Base-by-base conservation (phyloP, 352 stramenopile species). In the Phytophthora pluvialis region DNA sequence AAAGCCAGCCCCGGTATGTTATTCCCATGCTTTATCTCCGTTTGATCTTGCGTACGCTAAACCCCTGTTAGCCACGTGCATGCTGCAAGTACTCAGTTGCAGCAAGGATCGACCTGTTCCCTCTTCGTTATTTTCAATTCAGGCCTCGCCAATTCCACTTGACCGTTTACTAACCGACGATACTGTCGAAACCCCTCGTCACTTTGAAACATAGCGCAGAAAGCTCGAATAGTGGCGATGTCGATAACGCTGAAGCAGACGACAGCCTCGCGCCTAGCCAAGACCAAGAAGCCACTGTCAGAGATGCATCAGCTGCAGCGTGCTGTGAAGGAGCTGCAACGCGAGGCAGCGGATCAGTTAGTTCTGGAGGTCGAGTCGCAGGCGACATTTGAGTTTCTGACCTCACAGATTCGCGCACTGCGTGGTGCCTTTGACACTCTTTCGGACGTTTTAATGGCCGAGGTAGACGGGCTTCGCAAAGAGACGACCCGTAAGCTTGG, bases 261-360 rank as follows among this genome's bases (percentile, higher is more conserved):
- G 31, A 94, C 83, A 10, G 73, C 69, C n/a, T 78, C 83, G 26
- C 76, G 77, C 26, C 48, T 86, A n/a, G 85, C 81, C 10, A 94
- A 94, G 71, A 80, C 71, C 0, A 93, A 93, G 65, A 93, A 93
- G 64, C 86, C 83, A 3, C 62, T 94, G 8, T 91, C 81, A 3
- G 86, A 93, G 26, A 86, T 93, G 80, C 84, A 94, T 55, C 86
- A 94, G 53, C 65, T 94, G 5, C 86, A 91, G 51, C 80, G 82
- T 16, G 84, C 82, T 3, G 83, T 94, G 28, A 90, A 89, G 49
- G 82, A 90, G 25, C 70, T 94, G 15, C 86, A 94, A 63, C 80
- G 80, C 9, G 84, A 91, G 42, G 77, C 86, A 4, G 81, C 79
- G 0, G 86, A 94, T 35, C 86, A 94, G 44, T 68, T 94, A 16